These are phyloP conservation scores for Vachellia collinsii DNA, from an alignment of 306 rosid genomes.

Conservation along the genomic window DNA sequence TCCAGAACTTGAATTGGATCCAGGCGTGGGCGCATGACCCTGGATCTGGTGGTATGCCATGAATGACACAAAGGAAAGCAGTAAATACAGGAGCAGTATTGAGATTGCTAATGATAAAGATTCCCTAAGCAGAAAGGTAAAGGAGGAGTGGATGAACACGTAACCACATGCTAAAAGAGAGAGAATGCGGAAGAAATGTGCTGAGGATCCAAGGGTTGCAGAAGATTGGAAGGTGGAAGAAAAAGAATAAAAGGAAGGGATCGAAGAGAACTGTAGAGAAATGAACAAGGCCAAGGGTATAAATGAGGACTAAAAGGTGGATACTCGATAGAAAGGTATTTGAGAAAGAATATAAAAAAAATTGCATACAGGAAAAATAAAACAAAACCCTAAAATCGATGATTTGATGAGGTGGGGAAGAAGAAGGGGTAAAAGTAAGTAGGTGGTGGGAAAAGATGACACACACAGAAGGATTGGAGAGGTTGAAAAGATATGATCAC, in stretches of 20 bases:
- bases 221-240: slow-evolving; percentile 9
- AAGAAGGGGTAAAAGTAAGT: slow-evolving; percentile 13
- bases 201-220: slow-evolving; percentile 38
- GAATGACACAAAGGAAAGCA: slow-evolving; percentile 12
- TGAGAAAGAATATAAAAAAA: background rate
- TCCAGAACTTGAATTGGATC: slow-evolving; percentile 90
- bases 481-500: slow-evolving; percentile 29
- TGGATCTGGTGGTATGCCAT: slow-evolving; percentile 85
- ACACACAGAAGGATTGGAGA: slow-evolving; percentile 1
- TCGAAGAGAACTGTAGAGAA: slow-evolving; percentile 33
- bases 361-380: background rate
- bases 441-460: background rate
- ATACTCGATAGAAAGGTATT: background rate
- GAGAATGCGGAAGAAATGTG: slow-evolving; percentile 41
- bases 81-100: background rate
- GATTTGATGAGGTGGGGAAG: slow-evolving; percentile 40
- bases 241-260: slow-evolving; percentile 28
- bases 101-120: slow-evolving; percentile 4
- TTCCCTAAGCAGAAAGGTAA: slow-evolving; percentile 13
- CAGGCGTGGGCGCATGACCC: slow-evolving; percentile 61
- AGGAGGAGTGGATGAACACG: slow-evolving; percentile 17
- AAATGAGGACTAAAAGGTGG: slow-evolving; percentile 16
- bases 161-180: slow-evolving; percentile 30
- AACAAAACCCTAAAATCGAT: slow-evolving; percentile 56
- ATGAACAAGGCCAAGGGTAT: slow-evolving; percentile 26